phyloP scores from a whole-genome alignment of 2,329 filamentous ascomycete species.

The Ceratocystis papillata region DNA sequence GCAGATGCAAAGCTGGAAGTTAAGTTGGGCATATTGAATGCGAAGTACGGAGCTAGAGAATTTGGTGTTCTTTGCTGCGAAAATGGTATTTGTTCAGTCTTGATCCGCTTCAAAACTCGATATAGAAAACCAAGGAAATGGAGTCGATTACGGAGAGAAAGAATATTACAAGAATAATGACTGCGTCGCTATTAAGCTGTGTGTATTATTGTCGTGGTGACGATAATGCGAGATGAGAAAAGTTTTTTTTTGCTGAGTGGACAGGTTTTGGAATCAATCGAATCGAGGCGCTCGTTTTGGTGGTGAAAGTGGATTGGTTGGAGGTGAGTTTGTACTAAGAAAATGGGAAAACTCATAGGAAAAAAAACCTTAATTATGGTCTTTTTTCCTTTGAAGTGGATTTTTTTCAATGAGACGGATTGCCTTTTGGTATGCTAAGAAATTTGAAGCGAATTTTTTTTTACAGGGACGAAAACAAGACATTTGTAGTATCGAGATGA shows the following conservation, averaged over 20 bases:
- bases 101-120: conserved; percentile 1
- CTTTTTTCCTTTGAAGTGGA: background rate
- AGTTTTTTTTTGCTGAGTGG: background rate
- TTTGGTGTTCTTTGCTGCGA: background rate
- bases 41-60: conserved; percentile 7
- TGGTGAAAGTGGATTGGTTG: conserved; percentile 14
- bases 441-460: background rate
- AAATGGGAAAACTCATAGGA: background rate
- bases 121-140: background rate
- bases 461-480: background rate
- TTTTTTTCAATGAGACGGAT: conserved; percentile 10
- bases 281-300: conserved; percentile 7
- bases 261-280: conserved; percentile 10
- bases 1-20: conserved; percentile 77
- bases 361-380: conserved; percentile 9
- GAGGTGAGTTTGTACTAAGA: background rate
- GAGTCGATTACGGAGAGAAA: background rate
- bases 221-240: conserved; percentile 1
- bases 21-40: conserved; percentile 52
- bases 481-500: background rate
- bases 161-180: background rate
- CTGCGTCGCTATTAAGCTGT: background rate
- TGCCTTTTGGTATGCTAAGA: background rate
- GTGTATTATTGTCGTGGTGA: background rate
- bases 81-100: conserved; percentile 2